Percentiles rank a stretch among this genome's conserved stretches.
These are phyloP conservation scores for Hippophae rhamnoides DNA, from an alignment of 306 rosid species.

Conservation along the genomic window DNA sequence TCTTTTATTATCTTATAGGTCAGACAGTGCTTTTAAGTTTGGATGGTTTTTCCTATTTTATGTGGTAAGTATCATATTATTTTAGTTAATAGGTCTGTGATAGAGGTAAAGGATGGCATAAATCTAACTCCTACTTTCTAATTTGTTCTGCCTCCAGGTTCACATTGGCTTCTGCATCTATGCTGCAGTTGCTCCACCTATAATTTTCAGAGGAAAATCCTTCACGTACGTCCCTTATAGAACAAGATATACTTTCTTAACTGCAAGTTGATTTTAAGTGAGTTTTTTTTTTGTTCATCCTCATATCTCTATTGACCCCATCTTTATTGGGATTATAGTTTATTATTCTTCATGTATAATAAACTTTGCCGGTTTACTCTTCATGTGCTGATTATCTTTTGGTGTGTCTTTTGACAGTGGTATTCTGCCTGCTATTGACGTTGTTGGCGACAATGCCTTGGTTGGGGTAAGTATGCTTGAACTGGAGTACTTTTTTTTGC, in stretches of 20 bases:
- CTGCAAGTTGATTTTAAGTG: neutral
- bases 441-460: constrained; percentile 35
- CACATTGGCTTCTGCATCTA: constrained; percentile 80
- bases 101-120: constrained; percentile 11
- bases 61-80: constrained; percentile 37
- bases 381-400: constrained; percentile 11
- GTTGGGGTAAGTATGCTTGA: constrained; percentile 59
- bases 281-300: neutral
- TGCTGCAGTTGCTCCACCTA: constrained; percentile 94
- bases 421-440: constrained; percentile 74
- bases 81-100: neutral
- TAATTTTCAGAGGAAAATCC: constrained; percentile 88
- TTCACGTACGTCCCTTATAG: constrained; percentile 52
- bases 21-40: constrained; percentile 66
- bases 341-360: neutral
- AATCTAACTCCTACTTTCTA: constrained; percentile 3
- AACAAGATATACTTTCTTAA: neutral
- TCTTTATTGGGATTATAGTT: neutral
- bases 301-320: no score
- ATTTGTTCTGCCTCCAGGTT: constrained; percentile 40
- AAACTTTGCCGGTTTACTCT: neutral
- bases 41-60: constrained; percentile 89
- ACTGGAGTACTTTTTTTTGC: constrained; percentile 5
- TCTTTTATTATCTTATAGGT: constrained; percentile 45
- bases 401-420: constrained; percentile 56